A percentile compares a stretch with the other conserved stretches of the same genome.
Evolutionary conservation across 179 eudicot species (phyloP).

Genomic region (Amaranthus tricolor): DNA sequence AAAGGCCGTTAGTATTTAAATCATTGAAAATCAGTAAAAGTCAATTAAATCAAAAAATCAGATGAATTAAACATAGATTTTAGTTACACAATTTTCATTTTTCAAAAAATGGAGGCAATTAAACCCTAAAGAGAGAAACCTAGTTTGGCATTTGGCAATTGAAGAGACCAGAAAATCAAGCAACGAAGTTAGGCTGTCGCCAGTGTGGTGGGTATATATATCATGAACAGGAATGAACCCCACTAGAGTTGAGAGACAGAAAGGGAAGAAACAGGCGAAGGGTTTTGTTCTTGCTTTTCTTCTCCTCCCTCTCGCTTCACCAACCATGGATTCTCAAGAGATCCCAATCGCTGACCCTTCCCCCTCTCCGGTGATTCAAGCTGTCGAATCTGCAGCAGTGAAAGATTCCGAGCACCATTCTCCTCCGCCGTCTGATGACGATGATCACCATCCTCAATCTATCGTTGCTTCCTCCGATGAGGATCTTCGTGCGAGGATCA

Average conservation of each 20-base stretch:
- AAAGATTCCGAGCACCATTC: constrained; percentile 22
- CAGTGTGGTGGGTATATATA: too few relatives aligned
- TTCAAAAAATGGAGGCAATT: too few relatives aligned
- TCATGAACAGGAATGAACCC: not conserved
- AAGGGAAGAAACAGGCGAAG: not conserved
- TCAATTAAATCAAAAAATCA: too few relatives aligned
- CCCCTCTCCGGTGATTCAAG: constrained; percentile 15
- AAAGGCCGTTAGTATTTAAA: too few relatives aligned
- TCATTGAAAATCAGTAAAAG: too few relatives aligned
- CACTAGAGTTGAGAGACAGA: not conserved
- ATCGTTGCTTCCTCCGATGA: constrained; percentile 31
- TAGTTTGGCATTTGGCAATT: too few relatives aligned
- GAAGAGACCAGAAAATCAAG: too few relatives aligned
- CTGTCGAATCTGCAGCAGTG: constrained; percentile 14
- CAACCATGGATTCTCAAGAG: constrained; percentile 27
- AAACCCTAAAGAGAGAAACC: too few relatives aligned
- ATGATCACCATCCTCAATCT: constrained; percentile 16
- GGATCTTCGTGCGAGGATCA: constrained; percentile 51
- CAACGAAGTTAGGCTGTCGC: too few relatives aligned
- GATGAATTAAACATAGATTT: too few relatives aligned
- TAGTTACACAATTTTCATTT: too few relatives aligned
- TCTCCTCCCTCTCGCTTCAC: constrained; percentile 17
- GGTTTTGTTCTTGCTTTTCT: constrained; percentile 1
- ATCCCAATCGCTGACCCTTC: constrained; percentile 16
- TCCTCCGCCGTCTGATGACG: constrained; percentile 38